A percentile compares a stretch with the other conserved stretches of the same genome.
Conservation (phyloP, 768 basidiomycete genomes). For the Leccinum uliginosum region DNA sequence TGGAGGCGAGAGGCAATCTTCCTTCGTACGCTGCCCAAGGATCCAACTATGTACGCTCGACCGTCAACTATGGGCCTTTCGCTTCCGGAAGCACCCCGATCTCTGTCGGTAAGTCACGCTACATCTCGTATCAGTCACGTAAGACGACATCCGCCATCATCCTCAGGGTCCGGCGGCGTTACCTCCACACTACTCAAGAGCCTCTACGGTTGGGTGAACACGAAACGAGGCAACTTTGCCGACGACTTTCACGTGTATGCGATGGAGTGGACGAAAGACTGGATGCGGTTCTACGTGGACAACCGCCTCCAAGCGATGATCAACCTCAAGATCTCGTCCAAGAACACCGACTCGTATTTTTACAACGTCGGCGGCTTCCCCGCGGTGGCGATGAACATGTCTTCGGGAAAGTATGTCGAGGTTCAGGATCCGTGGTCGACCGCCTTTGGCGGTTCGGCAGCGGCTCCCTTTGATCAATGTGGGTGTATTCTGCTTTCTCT, state of each 20-base stretch:
- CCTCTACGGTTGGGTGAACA: constrained; percentile 35
- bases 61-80: constrained; percentile 67
- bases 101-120: constrained; percentile 17
- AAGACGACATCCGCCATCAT: background rate
- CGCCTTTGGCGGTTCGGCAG: constrained; percentile 36
- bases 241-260: constrained; percentile 50
- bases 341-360: constrained; percentile 43
- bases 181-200: constrained; percentile 28
- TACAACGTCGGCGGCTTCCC: constrained; percentile 53
- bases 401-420: constrained; percentile 35
- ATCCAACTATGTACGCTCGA: constrained; percentile 46
- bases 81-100: constrained; percentile 31
- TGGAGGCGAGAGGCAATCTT: constrained; percentile 50
- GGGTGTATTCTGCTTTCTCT: background rate
- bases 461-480: constrained; percentile 43
- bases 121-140: background rate
- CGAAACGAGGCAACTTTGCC: constrained; percentile 43
- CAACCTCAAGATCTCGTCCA: constrained; percentile 42
- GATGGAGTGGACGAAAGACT: constrained; percentile 56
- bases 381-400: constrained; percentile 40
- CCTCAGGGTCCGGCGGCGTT: constrained; percentile 6
- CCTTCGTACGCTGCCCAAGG: constrained; percentile 41
- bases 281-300: constrained; percentile 54
- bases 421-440: constrained; percentile 49
- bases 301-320: constrained; percentile 47